Evolutionary conservation across 108 stramenopile species (phyloP).

Genomic region (Epithemia pelagica): DNA sequence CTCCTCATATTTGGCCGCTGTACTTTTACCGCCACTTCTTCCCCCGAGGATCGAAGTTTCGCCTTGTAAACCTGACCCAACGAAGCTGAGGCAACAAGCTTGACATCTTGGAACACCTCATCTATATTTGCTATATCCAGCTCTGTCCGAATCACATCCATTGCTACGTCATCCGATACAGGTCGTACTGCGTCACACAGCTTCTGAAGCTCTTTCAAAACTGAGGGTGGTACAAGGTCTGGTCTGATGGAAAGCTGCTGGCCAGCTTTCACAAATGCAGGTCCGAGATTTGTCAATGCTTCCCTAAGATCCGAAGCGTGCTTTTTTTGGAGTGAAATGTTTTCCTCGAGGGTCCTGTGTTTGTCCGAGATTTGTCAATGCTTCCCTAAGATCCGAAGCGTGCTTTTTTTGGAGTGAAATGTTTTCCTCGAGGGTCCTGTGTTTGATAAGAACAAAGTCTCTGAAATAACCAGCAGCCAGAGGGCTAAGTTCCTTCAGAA

Average conservation of each 20-base stretch:
- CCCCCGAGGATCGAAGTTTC: conserved; percentile 19
- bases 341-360: too few relatives aligned
- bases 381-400: conserved; percentile 38
- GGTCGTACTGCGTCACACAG: conserved; percentile 92
- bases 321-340: conserved; percentile 8
- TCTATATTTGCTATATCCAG: conserved; percentile 15
- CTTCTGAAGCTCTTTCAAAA: conserved; percentile 80
- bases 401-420: conserved; percentile 16
- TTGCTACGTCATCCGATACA: conserved; percentile 72
- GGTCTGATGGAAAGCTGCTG: conserved; percentile 89
- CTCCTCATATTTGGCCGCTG: conserved; percentile 78
- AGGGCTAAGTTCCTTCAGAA: conserved; percentile 49
- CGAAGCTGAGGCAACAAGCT: conserved; percentile 76
- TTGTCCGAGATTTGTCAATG: conserved; percentile 84
- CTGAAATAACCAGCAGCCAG: conserved; percentile 23
- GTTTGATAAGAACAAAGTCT: conserved; percentile 28
- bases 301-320: conserved; percentile 39
- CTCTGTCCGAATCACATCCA: conserved; percentile 57
- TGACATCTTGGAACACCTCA: conserved; percentile 29
- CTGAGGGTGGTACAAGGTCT: conserved; percentile 82
- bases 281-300: conserved; percentile 82
- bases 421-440: background rate
- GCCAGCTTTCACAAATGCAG: conserved; percentile 91
- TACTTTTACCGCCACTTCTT: conserved; percentile 76
- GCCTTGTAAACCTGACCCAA: conserved; percentile 81